A percentile compares a stretch with the other conserved stretches of the same genome.
Conservation (phyloP, 2,329 filamentous ascomycete species). For the Hypoxylon sp. region DNA sequence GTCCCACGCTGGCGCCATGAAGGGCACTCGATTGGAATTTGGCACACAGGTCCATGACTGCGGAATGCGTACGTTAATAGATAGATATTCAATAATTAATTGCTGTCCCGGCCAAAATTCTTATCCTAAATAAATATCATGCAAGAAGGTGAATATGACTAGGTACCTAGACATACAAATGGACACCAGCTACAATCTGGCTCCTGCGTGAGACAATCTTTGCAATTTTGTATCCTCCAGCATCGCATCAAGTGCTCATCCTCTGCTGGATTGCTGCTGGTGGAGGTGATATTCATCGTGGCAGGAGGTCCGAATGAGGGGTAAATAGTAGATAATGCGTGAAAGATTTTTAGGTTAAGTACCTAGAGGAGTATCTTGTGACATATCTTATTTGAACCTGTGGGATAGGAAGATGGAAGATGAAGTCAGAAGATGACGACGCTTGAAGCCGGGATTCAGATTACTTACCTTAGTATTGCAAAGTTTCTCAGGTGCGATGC, state of each 20-base stretch:
- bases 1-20: conserved; percentile 61
- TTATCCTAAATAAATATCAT: background rate
- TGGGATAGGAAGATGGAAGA: background rate
- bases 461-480: no score
- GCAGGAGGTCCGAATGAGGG: background rate
- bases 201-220: conserved; percentile 52
- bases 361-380: background rate
- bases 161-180: conserved; percentile 59
- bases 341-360: background rate
- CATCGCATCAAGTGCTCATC: conserved; percentile 57
- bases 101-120: background rate
- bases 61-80: background rate
- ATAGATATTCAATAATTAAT: no score
- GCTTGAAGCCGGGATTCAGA: no score
- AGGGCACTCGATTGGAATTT: conserved; percentile 54
- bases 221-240: conserved; percentile 61
- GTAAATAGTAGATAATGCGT: background rate
- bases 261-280: conserved; percentile 20
- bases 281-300: conserved; percentile 20
- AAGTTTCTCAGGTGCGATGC: conserved; percentile 11
- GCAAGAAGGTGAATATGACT: background rate
- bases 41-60: conserved; percentile 65
- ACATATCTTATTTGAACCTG: background rate
- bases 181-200: conserved; percentile 62
- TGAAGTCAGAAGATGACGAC: no score